Percentiles rank a stretch among this genome's conserved stretches.
Conservation (phyloP, 2,329 filamentous ascomycete genomes). For the Fusarium sp. region DNA sequence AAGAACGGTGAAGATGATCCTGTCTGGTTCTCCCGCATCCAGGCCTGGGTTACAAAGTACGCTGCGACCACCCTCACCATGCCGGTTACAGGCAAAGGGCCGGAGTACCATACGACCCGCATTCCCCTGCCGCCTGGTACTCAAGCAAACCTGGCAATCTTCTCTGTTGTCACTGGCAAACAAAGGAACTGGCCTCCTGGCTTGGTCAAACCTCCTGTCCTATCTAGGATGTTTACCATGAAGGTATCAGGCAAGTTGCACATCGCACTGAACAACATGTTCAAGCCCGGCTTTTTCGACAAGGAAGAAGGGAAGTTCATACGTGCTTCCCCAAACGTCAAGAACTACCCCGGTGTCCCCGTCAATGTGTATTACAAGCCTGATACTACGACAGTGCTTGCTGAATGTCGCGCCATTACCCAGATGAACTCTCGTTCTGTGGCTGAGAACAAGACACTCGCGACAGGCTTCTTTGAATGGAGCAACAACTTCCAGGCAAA, state of each 20-base stretch:
- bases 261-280: too few species aligned
- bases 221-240: rapidly evolving
- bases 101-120: not conserved
- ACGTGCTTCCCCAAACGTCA: too few species aligned
- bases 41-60: not conserved
- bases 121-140: not conserved
- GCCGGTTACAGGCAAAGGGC: not conserved
- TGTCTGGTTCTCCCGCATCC: not conserved
- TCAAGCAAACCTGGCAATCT: not conserved
- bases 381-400: too few species aligned
- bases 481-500: too few species aligned
- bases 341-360: too few species aligned
- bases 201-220: not conserved
- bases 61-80: not conserved
- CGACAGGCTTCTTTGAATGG: too few species aligned
- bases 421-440: too few species aligned
- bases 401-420: too few species aligned
- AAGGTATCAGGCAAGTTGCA: not conserved
- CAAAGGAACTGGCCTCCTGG: not conserved
- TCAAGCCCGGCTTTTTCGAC: too few species aligned
- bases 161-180: not conserved
- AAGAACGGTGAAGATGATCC: not conserved
- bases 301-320: too few species aligned
- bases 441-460: too few species aligned
- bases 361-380: too few species aligned